Evolutionary conservation across 768 basidiomycete genomes (phyloP).

Genomic region (Russula foetens): DNA sequence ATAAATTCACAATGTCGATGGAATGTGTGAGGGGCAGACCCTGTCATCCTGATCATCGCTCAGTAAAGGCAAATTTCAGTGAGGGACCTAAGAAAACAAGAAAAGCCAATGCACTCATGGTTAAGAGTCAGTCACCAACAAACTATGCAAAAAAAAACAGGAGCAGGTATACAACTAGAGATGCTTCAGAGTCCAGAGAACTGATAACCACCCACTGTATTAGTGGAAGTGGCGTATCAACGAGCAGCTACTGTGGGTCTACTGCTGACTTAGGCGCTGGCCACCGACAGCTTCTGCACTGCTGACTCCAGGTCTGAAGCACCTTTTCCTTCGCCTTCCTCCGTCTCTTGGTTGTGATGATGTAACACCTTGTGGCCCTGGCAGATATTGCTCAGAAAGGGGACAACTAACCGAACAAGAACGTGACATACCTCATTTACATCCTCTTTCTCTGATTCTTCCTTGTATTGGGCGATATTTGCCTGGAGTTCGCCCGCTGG

Average conservation of each 20-base stretch:
- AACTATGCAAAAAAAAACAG: neutral
- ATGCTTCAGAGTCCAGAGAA: neutral
- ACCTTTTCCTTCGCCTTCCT: neutral
- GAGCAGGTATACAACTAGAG: neutral
- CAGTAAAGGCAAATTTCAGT: neutral
- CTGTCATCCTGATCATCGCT: neutral
- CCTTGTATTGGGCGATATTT: conserved; percentile 62
- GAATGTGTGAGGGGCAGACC: too few relatives aligned
- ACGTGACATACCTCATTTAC: conserved; percentile 22
- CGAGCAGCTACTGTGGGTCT: neutral
- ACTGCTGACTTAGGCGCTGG: neutral
- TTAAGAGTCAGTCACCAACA: neutral
- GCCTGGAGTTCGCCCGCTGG: conserved; percentile 45
- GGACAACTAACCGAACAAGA: neutral
- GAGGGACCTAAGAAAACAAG: neutral
- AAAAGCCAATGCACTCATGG: neutral
- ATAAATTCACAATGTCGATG: too few relatives aligned
- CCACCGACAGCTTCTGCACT: neutral
- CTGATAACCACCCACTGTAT: neutral
- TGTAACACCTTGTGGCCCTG: conserved; percentile 14
- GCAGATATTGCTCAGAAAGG: neutral
- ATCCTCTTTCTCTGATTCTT: conserved; percentile 61
- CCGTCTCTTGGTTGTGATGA: conserved; percentile 11
- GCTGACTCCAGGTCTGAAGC: neutral
- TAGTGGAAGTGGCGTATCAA: neutral